Base-by-base conservation (phyloP, 2,329 filamentous ascomycete species). In the Taxawa tesnikishii region DNA sequence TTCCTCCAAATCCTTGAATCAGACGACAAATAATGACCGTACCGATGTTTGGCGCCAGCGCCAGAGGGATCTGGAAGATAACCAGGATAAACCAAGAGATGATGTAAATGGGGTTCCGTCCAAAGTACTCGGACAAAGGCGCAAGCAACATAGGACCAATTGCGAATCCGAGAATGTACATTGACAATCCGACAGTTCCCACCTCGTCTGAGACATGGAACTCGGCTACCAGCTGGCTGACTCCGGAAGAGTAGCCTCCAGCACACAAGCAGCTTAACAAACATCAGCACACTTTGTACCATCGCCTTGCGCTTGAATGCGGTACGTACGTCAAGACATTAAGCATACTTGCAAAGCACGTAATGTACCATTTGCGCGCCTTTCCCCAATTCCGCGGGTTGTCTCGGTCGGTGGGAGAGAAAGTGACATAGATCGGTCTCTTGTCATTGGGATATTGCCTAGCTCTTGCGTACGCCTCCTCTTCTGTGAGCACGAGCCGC, bases 371-470 rank as follows among this genome's bases (percentile, higher is more conserved):
- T 36, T 56, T 57, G 16, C 48, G 49, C 39, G 38, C 48, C 26
- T 45, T 49, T 3, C 53, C 47, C 54, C 56, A 63, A 27, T 59
- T 52, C 21, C 56, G 49, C 7, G 59, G 59, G 33, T 60, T 60
- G 18, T 59, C 56, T 6, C 28, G 33, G 28, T 49, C 47, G 13
- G 42, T 23, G 7, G 25, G 19, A 3, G 26, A 28, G 29, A 45
- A 49, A 2, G 33, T 45, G 10, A 49, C 31, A 23, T 39, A 42
- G 17, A 49, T 38, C 5, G 44, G 39, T 2, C 37, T 37, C 3
- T 37, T 31, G 7, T 41, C 38, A 15, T 44, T 31, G 3, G 46
- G 44, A 8, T 39, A 18, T 6, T 33, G 33, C 17, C 38, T 42
- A 26, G 39, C 37, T 16, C 36, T 33, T 5, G 26, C 32, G 13